A percentile compares a stretch with the other conserved stretches of the same genome.
These are phyloP conservation scores for Penicillium bialowiezense DNA, from an alignment of 495 filamentous ascomycete species.

Conservation along the genomic window DNA sequence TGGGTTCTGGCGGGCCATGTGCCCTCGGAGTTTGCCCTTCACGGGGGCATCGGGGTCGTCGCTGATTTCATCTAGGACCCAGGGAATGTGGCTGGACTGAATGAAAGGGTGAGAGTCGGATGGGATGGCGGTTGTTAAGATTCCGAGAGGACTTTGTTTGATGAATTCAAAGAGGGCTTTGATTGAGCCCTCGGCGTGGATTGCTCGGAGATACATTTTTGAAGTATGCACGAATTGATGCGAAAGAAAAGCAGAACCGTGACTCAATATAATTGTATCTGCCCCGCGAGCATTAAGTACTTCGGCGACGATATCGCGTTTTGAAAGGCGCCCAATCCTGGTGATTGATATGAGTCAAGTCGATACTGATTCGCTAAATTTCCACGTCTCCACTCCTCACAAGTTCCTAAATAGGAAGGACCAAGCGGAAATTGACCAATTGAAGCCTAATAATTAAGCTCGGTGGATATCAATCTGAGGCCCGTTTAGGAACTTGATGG, in stretches of 20 bases:
- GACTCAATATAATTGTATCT: background rate
- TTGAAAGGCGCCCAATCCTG: background rate
- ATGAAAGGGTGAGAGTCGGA: slow-evolving; percentile 43
- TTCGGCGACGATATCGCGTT: too few relatives aligned
- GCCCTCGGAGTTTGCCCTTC: slow-evolving; percentile 43
- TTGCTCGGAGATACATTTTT: slow-evolving; percentile 49
- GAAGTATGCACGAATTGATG: background rate
- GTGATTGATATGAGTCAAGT: background rate
- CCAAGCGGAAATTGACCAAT: background rate
- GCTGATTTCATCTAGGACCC: slow-evolving; percentile 43
- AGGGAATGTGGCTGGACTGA: slow-evolving; percentile 56
- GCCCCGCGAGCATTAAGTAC: too few relatives aligned
- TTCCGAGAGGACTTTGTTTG: slow-evolving; percentile 51
- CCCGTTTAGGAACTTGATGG: slow-evolving; percentile 27
- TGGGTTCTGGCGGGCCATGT: slow-evolving; percentile 54
- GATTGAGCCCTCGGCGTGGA: slow-evolving; percentile 43
- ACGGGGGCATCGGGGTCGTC: slow-evolving; percentile 18
- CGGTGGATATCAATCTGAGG: background rate
- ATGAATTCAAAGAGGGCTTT: slow-evolving; percentile 45
- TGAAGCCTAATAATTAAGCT: background rate
- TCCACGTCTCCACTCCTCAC: background rate
- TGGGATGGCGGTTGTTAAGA: slow-evolving; percentile 52
- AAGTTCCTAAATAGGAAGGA: slow-evolving; percentile 4
- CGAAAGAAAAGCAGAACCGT: background rate
- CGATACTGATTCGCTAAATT: background rate